A percentile compares a stretch with the other conserved stretches of the same genome.
These are phyloP conservation scores for Rhodosporidiobolus odoratus DNA, from an alignment of 768 basidiomycete genomes.

Conservation along the genomic window DNA sequence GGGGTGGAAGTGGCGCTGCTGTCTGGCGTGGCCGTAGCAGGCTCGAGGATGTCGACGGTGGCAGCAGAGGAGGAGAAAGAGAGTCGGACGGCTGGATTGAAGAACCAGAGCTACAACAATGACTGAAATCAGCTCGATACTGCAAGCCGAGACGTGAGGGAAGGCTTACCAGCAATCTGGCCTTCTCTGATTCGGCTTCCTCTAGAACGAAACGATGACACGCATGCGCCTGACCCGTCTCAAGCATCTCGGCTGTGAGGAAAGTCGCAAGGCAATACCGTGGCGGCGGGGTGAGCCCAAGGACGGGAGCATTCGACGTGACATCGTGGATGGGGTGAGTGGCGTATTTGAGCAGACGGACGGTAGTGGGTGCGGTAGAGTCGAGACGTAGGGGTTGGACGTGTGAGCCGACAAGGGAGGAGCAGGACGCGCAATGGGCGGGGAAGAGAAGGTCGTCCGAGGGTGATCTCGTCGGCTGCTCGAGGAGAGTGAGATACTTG, in stretches of 20 bases:
- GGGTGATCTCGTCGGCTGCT: conserved; percentile 11
- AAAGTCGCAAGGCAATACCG: conserved; percentile 50
- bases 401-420: conserved; percentile 54
- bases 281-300: not conserved
- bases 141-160: not conserved
- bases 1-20: not conserved
- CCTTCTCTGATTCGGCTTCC: conserved; percentile 78
- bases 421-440: conserved; percentile 19
- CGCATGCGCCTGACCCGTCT: conserved; percentile 85
- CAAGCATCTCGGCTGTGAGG: conserved; percentile 82
- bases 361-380: conserved; percentile 60
- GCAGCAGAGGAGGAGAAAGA: conserved; percentile 61
- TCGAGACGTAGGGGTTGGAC: conserved; percentile 79
- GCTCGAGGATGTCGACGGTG: conserved; percentile 54
- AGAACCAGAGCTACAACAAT: conserved; percentile 72
- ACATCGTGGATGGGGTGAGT: conserved; percentile 21
- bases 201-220: conserved; percentile 82
- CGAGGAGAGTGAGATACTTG: not conserved
- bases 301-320: not conserved
- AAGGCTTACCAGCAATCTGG: conserved; percentile 65
- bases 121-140: not conserved
- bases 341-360: conserved; percentile 43
- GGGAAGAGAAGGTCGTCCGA: conserved; percentile 32
- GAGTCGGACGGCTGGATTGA: conserved; percentile 79
- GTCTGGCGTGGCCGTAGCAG: conserved; percentile 51